Evolutionary conservation across 257 asterid species (phyloP).

Genomic region (Plantago major): DNA sequence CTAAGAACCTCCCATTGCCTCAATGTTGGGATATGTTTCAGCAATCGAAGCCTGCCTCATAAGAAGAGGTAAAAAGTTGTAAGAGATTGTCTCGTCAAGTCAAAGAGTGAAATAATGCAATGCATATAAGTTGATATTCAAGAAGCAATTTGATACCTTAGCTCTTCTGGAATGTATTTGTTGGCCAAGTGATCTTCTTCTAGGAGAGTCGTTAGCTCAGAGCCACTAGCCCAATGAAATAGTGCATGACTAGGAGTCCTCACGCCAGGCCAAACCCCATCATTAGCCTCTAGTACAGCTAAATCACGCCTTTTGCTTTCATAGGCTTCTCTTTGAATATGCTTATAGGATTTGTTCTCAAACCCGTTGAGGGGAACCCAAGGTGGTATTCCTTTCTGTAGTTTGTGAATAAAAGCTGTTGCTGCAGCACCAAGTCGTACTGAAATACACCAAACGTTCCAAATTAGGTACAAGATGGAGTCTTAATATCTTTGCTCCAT

Average conservation of each 20-base stretch:
- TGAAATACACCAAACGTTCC: slow-evolving; percentile 25
- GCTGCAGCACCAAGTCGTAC: slow-evolving; percentile 93
- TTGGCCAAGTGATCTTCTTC: slow-evolving; percentile 98
- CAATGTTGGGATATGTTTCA: slow-evolving; percentile 71
- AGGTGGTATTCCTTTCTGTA: slow-evolving; percentile 89
- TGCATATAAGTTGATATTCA: neutral
- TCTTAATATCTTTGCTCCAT: no score
- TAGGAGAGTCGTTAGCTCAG: slow-evolving; percentile 80
- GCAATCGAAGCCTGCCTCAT: slow-evolving; percentile 52
- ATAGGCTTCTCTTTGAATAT: slow-evolving; percentile 84
- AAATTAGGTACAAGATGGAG: no score
- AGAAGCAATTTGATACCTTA: slow-evolving; percentile 48
- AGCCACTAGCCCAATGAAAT: slow-evolving; percentile 97
- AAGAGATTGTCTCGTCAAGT: no score
- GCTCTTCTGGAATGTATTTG: slow-evolving; percentile 77
- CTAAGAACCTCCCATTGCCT: slow-evolving; percentile 99
- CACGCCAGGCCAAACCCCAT: slow-evolving; percentile 92
- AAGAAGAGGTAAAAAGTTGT: neutral
- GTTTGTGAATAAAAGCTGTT: slow-evolving; percentile 80
- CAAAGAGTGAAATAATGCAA: no score
- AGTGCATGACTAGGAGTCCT: slow-evolving; percentile 89
- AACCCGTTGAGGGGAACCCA: slow-evolving; percentile 98
- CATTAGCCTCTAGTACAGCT: slow-evolving; percentile 84
- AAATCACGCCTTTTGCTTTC: slow-evolving; percentile 83
- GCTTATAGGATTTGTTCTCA: slow-evolving; percentile 82